Base-by-base conservation (phyloP, 108 stramenopile genomes). In the Nitzschia inconspicua region DNA sequence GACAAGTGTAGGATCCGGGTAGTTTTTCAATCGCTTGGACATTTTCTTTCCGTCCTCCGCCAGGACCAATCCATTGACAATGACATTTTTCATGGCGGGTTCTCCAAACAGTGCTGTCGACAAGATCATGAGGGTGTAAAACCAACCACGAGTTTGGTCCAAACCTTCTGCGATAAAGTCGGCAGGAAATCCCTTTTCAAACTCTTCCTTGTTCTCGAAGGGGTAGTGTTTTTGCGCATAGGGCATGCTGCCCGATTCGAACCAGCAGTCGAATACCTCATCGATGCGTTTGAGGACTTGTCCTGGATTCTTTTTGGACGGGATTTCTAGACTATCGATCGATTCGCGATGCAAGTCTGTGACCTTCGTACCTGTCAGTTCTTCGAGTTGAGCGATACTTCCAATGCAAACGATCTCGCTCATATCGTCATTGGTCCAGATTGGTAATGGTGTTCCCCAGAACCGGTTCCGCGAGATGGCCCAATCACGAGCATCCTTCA, bases 111-210 rank as follows among this genome's bases (percentile, higher is more conserved):
- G 86, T 2, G 97, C 97, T 22, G 99, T 98, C 23, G 95, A 91
- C 16, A 99, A 71, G n/a, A 99, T 97, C 95, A 98, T 98, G 24
- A 99, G 80, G 0, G 99, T 98, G 82, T 99, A 99, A 68, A 99
- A 99, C 99, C 99, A 99, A n/a, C 99, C 99, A 43, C 99, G 93
- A 18, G 99, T 99, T 73, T 99, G 99, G 80, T 99, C 99, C 34
- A 99, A 82, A 14, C 99, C 99, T 84, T 99, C 99, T 14, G 99
- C 99, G 76, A 99, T 98, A 57, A 99, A 99, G 67, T 99, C 97
- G 13, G 99, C 99, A 3, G 99, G 99, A 70, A 99, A 99, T 47
- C 90, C 88, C 11, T 89, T 85, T 82, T 98, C 89, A 67, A 98
- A 99, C 48, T 73, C 34, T 42, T 93, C 94, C 77, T 94, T 95